A percentile compares a stretch with the other conserved stretches of the same genome.
Conservation (phyloP, 257 asterid genomes). For the Cinchona pubescens region DNA sequence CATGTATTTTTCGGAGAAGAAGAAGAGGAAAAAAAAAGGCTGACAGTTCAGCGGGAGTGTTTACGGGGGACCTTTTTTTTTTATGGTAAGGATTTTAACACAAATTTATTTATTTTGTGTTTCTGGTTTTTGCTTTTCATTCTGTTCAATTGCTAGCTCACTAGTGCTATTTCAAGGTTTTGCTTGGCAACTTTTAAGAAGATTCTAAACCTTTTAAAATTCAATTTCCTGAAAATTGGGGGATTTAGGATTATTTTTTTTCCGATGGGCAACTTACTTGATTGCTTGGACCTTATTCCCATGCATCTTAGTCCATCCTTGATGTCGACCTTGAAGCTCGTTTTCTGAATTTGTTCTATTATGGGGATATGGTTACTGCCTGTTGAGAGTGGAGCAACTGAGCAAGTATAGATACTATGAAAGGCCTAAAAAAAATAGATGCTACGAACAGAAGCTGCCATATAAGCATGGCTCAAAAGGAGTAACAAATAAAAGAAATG, state of each 20-base stretch:
- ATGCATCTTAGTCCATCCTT: neutral
- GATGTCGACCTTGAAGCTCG: neutral
- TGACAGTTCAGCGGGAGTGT: slow-evolving; percentile 23
- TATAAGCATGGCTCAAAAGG: neutral
- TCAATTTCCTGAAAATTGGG: neutral
- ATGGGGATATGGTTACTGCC: neutral
- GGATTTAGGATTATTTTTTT: neutral
- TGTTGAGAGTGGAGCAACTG: neutral
- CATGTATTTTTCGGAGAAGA: slow-evolving; percentile 27
- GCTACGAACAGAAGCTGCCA: neutral
- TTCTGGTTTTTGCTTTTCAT: neutral
- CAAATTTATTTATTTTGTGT: slow-evolving; percentile 14
- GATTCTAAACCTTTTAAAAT: neutral
- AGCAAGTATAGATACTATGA: neutral
- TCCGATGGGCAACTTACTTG: neutral
- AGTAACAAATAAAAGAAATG: neutral
- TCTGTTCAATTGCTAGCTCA: neutral
- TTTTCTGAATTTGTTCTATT: neutral
- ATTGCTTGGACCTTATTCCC: neutral
- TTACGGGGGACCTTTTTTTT: slow-evolving; percentile 18
- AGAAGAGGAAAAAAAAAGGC: slow-evolving; percentile 26
- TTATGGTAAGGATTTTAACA: slow-evolving; percentile 22
- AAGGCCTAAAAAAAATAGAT: too few species aligned
- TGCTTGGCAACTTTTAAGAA: neutral
- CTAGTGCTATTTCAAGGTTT: neutral